Conservation (phyloP, 1,284 basidiomycete genomes). For the Malassezia caprae region DNA sequence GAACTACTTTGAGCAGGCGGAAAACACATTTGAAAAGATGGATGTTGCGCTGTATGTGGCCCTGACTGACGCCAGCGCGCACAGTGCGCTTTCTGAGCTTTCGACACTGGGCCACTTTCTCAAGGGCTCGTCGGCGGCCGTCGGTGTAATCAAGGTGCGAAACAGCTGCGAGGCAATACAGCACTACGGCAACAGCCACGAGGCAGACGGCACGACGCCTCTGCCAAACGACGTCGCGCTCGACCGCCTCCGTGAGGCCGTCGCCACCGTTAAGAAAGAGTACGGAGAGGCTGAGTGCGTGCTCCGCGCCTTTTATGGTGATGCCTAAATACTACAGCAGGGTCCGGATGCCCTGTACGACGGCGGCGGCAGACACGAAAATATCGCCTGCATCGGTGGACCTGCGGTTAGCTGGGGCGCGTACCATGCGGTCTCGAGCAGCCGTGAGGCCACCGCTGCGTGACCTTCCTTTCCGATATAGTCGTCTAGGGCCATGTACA, state of each 20-base stretch:
- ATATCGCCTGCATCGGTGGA: neutral
- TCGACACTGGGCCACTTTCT: constrained; percentile 78
- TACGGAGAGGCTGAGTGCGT: constrained; percentile 40
- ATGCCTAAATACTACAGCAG: neutral
- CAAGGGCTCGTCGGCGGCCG: constrained; percentile 83
- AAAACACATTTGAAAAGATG: constrained; percentile 67
- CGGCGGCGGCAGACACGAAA: neutral
- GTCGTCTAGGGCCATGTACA: constrained; percentile 5
- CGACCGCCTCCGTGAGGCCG: constrained; percentile 22
- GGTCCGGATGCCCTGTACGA: neutral
- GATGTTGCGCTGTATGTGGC: constrained; percentile 62
- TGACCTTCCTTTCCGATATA: neutral
- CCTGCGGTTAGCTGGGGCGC: neutral
- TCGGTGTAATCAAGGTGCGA: constrained; percentile 71
- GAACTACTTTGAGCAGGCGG: constrained; percentile 61
- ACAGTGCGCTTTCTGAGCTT: constrained; percentile 56
- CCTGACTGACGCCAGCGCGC: neutral
- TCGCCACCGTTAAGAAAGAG: constrained; percentile 34
- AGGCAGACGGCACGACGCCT: constrained; percentile 38
- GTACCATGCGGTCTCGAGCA: neutral
- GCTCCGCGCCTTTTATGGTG: constrained; percentile 49
- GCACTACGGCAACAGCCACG: constrained; percentile 59
- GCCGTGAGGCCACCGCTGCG: neutral
- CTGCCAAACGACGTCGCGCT: constrained; percentile 28
- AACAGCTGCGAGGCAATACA: constrained; percentile 78